Conservation (phyloP, 176 grass and related monocot species). For the Carex pumila region DNA sequence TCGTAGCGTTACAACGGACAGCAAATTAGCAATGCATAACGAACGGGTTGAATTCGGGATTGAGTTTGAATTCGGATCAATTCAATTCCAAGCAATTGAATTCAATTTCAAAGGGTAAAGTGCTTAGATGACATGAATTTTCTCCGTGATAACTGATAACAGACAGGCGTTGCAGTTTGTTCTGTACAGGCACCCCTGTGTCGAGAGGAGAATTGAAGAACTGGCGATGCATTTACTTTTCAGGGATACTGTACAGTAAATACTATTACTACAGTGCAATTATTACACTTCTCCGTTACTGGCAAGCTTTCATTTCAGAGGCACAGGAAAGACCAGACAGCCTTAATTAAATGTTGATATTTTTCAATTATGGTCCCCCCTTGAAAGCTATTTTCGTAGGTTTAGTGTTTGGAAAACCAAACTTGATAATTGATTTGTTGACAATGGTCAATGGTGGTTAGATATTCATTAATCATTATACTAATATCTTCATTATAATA, state of each 20-base stretch:
- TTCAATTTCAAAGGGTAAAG: no score
- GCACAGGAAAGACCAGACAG: not conserved
- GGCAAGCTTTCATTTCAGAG: slow-evolving; percentile 2
- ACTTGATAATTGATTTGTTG: not conserved
- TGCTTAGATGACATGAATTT: no score
- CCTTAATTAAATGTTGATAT: not conserved
- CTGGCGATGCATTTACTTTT: not conserved
- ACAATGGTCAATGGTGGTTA: not conserved
- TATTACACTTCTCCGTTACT: not conserved
- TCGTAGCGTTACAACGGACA: no score
- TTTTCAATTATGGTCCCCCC: not conserved
- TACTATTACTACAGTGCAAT: not conserved
- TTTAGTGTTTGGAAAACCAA: not conserved
- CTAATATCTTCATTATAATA: no score
- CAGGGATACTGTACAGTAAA: not conserved
- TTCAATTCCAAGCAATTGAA: no score
- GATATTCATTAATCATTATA: not conserved
- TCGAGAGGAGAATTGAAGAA: not conserved
- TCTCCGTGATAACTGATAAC: no score
- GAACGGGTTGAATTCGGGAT: no score
- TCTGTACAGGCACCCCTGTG: no score
- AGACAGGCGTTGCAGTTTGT: no score
- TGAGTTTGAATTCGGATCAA: no score
- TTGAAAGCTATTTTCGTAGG: not conserved
- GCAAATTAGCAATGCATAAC: no score